Evolutionary conservation across 345 rosid genomes (phyloP), one percentile per base, ranked within the genome.

Genomic region (Camelina neglecta): DNA sequence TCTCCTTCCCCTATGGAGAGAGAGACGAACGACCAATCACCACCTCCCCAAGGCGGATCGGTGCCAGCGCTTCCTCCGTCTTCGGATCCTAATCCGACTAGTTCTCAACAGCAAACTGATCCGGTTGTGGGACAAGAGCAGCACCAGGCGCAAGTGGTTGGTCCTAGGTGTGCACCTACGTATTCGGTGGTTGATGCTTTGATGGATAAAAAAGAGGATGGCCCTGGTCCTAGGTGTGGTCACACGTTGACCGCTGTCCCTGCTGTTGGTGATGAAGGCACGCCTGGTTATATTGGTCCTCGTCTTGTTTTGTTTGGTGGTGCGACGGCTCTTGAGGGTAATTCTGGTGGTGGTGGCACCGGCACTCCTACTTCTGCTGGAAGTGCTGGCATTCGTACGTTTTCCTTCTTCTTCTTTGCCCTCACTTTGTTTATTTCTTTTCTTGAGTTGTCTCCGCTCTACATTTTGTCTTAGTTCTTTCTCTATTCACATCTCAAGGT

Each of bases 301-400:
- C 87, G 97, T 82, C 83, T 92, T 86, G 91, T 92, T 45, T 80
- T 92, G 85, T 90, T 92, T 6, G 97, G 97, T 29, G 97, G 97
- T 59, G 97, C 97, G 12, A 92, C 97, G 10, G 96, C 96, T 1
- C 96, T 92, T 18, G 97, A 90, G 84, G 97, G 96, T 29, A 92
- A 88, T 67, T 86, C 97, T 67, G 88, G 86, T 1, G 86, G 93
- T 67, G 88, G 86, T 1, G 86, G 93, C 38, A 62, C 91, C 0
- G 96, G 97, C 29, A 79, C 97, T 65, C 97, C 97, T 13, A 81
- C 97, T 53, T 92, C 97, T 0, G 91, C 97, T 65, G 96, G 94
- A 71, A 87, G 88, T 71, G 94, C 97, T 9, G 97, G 97, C 79
- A 92, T 92, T 73, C 82, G 97, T 92, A 85, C 29, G 96, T 73